Base-by-base conservation (phyloP, 1,139 yeast genomes). In the Yamadazyma songkhlaensis region DNA sequence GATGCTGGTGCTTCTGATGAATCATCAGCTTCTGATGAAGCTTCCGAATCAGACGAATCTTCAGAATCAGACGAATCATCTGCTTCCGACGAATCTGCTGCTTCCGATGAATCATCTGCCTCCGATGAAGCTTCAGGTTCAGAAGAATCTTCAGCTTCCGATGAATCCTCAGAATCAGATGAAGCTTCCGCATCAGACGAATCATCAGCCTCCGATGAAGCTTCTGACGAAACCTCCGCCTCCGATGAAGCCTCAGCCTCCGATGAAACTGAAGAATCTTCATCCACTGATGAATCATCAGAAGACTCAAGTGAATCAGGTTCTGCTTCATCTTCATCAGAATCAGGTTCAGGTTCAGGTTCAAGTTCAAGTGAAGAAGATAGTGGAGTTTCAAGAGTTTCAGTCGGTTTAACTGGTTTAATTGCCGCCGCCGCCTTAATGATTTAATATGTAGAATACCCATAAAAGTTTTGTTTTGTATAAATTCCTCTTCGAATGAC, bases 341-440 rank as follows among this genome's bases (percentile, higher is more conserved):
- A 27, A 25, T 10, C 39, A 11, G 39, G 29, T 21, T 30, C 40
- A 17, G 35, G 53, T 25, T 29, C 33, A 22, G 17, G 27, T 6
- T 27, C 36, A 20, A 2, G 38, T 6, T 27, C 36, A 20, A 2
- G 38, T 11, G 24, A 8, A 3, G 13, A 9, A 3, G 8, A 25
- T 25, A 6, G 13, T 25, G 13, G 13, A 10, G 20, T 17, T 17
- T 17, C 20, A 4, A 42, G 27, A 31, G n/a, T 40, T 17, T 9
- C 41, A 6, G 35, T 30, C 15, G 46, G 47, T 9, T 25, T 44
- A 11, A 38, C 42, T 27, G 44, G 43, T 6, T 29, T 40, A 14
- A 13, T 32, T 14, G 41, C 40, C 11, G 34, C 26, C n/a, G 24
- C 31, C n/a, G 44, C 44, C 17, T 31, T 44, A 36, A 42, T 44